Percentiles rank a stretch among this genome's conserved stretches.
Evolutionary conservation across 441 rosid genomes (phyloP).

Genomic region (Adansonia grandidieri): DNA sequence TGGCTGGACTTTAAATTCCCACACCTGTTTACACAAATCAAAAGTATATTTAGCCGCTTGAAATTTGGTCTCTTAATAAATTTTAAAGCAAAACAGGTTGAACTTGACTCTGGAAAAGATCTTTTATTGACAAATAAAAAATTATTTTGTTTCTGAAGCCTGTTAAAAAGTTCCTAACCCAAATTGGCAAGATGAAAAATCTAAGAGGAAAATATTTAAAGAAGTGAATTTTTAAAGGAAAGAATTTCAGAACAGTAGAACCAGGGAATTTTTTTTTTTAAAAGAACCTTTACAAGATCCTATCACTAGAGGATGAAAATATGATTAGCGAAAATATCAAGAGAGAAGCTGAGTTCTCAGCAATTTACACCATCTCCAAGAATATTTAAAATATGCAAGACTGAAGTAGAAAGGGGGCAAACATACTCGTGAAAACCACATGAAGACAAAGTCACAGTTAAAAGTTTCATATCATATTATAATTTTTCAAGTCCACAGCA

Average conservation of each 20-base stretch:
- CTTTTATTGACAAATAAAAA: not conserved
- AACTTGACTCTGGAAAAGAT: not conserved
- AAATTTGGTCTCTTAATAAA: not conserved
- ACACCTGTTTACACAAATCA: slow-evolving; percentile 52
- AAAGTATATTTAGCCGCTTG: not conserved
- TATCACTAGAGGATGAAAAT: not conserved
- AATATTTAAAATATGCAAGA: not conserved
- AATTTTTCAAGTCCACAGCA: slow-evolving; percentile 10
- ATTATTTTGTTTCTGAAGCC: not conserved
- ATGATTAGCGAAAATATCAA: not conserved
- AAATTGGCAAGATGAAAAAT: not conserved
- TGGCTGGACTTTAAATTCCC: slow-evolving; percentile 66
- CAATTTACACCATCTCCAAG: slow-evolving; percentile 10
- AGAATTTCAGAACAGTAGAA: not conserved
- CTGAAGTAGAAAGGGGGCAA: not conserved
- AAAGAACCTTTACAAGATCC: not conserved
- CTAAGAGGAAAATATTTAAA: not conserved
- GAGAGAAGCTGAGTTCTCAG: not conserved
- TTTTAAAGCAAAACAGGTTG: not conserved
- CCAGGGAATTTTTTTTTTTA: not conserved
- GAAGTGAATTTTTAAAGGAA: not conserved
- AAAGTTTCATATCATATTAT: not conserved
- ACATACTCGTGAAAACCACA: not conserved
- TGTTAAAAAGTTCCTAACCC: not conserved
- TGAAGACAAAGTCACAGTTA: not conserved